These are phyloP conservation scores for Takakia lepidozioides DNA, from an alignment of 225 moss, liverwort and hornwort genomes.

Conservation along the genomic window DNA sequence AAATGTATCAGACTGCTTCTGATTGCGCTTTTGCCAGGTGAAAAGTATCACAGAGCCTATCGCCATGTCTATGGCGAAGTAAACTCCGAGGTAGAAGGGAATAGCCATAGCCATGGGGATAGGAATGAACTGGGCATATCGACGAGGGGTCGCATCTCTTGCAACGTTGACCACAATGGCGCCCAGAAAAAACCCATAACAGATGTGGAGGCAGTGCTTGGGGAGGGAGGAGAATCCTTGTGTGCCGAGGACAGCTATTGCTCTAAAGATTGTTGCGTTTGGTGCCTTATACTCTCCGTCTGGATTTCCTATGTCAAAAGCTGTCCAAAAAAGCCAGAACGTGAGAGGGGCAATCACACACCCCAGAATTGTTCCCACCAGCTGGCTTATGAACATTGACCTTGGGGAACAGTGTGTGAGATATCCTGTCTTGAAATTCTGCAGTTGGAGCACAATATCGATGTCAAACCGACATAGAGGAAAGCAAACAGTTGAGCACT, in stretches of 20 bases:
- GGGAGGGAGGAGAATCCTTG: slow-evolving; percentile 37
- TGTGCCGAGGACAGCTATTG: slow-evolving; percentile 43
- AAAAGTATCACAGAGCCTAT: slow-evolving; percentile 37
- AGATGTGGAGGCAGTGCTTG: slow-evolving; percentile 25
- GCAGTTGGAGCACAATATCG: too few species aligned
- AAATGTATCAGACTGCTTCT: slow-evolving; percentile 25
- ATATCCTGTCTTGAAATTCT: slow-evolving; percentile 47
- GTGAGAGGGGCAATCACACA: slow-evolving; percentile 39
- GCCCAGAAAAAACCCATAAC: slow-evolving; percentile 22
- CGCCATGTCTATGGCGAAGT: slow-evolving; percentile 49
- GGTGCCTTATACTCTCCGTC: slow-evolving; percentile 47
- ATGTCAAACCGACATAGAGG: too few species aligned
- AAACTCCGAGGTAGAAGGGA: slow-evolving; percentile 43
- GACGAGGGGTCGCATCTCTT: slow-evolving; percentile 24
- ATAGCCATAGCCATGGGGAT: slow-evolving; percentile 59
- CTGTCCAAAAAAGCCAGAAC: slow-evolving; percentile 52
- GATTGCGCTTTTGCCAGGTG: slow-evolving; percentile 32
- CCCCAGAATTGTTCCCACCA: slow-evolving; percentile 33
- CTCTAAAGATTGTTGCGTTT: slow-evolving; percentile 39
- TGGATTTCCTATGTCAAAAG: slow-evolving; percentile 41
- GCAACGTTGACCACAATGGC: slow-evolving; percentile 19
- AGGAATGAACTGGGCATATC: slow-evolving; percentile 25
- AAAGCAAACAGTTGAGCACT: too few species aligned
- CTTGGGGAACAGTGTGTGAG: slow-evolving; percentile 38
- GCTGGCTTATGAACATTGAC: slow-evolving; percentile 51